Conservation (phyloP, 768 basidiomycete species). For the Boletus rubropictus region DNA sequence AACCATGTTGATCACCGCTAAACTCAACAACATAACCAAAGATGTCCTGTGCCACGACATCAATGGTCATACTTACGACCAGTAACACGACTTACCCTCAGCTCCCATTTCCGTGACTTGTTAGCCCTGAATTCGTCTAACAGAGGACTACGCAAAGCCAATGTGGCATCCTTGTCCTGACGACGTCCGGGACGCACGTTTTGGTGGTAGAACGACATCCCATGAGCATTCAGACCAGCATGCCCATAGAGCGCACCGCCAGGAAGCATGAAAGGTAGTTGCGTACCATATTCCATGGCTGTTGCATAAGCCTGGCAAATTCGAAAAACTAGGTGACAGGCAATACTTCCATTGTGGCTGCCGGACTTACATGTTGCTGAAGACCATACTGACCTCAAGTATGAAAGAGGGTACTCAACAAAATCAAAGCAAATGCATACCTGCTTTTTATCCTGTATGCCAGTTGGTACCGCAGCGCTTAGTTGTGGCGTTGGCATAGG, state of each 20-base stretch:
- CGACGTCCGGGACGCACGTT: constrained; percentile 42
- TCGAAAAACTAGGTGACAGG: neutral
- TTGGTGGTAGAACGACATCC: constrained; percentile 35
- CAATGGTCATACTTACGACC: neutral
- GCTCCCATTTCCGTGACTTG: constrained; percentile 75
- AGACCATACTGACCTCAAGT: constrained; percentile 34
- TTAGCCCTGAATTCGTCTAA: constrained; percentile 83
- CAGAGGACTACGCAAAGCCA: constrained; percentile 57
- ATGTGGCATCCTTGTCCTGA: constrained; percentile 33
- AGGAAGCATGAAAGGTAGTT: constrained; percentile 41
- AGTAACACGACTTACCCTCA: constrained; percentile 47
- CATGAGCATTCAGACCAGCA: constrained; percentile 28
- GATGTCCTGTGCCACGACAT: constrained; percentile 59
- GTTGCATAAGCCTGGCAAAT: constrained; percentile 36
- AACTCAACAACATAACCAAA: constrained; percentile 85
- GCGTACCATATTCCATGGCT: constrained; percentile 44
- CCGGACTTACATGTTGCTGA: constrained; percentile 41
- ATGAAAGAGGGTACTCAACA: constrained; percentile 9
- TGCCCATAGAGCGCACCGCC: constrained; percentile 43
- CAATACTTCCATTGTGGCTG: neutral
- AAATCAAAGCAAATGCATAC: constrained; percentile 30
- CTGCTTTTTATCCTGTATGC: constrained; percentile 55
- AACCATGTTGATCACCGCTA: constrained; percentile 92
- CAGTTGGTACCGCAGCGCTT: constrained; percentile 34
- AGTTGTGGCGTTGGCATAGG: constrained; percentile 50